Conservation (phyloP, 1,284 basidiomycete genomes). For the Irpex rosettiformis region DNA sequence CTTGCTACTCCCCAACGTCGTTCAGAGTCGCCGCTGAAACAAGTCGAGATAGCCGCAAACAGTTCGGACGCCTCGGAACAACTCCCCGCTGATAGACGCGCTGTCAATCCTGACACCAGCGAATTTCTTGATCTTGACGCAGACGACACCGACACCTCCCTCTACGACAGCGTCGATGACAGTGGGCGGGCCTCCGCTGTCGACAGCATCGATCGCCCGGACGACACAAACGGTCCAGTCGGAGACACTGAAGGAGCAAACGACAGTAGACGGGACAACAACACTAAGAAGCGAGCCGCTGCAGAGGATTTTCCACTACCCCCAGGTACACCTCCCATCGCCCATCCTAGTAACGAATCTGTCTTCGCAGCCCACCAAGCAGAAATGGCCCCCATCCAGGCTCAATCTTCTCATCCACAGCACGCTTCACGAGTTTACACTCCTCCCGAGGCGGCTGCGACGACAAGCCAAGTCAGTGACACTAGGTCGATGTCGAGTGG, state of each 20-base stretch:
- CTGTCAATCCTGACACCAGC: slow-evolving; percentile 28
- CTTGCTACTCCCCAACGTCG: slow-evolving; percentile 1
- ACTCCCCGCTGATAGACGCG: background rate
- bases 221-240: slow-evolving; percentile 13
- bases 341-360: slow-evolving; percentile 4
- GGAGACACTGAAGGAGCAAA: background rate
- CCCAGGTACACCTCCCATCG: slow-evolving; percentile 21
- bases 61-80: background rate
- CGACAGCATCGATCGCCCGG: slow-evolving; percentile 19
- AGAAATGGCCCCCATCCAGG: slow-evolving; percentile 9
- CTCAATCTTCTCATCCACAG: background rate
- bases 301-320: slow-evolving; percentile 37
- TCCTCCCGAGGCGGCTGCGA: background rate
- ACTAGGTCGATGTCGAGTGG: background rate
- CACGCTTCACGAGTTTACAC: background rate
- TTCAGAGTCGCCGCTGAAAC: slow-evolving; percentile 14
- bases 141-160: slow-evolving; percentile 40
- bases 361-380: background rate
- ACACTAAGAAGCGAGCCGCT: slow-evolving; percentile 17
- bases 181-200: slow-evolving; percentile 20
- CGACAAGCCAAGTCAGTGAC: background rate
- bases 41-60: slow-evolving; percentile 14
- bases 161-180: slow-evolving; percentile 30
- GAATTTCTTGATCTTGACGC: slow-evolving; percentile 58
- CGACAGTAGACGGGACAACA: slow-evolving; percentile 8